A percentile compares a stretch with the other conserved stretches of the same genome.
Evolutionary conservation across 805 yeast species (phyloP).

Genomic region (Lipomyces chichibuensis): DNA sequence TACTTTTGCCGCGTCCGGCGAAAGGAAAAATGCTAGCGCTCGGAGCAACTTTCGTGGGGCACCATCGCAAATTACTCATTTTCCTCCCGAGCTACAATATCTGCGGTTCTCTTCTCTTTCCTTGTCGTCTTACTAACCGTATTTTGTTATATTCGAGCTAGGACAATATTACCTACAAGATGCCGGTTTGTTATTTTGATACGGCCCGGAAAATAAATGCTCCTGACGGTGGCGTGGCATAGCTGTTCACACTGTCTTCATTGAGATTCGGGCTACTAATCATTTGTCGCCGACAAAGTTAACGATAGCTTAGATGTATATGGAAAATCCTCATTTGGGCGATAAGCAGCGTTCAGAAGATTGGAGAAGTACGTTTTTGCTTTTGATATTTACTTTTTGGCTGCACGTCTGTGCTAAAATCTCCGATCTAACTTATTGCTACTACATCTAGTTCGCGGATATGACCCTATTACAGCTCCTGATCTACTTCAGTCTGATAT

Average conservation of each 20-base stretch:
- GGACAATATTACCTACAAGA: not conserved
- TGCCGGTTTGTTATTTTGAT: not conserved
- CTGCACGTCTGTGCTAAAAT: too few relatives aligned
- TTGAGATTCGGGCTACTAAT: not conserved
- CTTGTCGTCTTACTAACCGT: not conserved
- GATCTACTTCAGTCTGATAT: constrained; percentile 85
- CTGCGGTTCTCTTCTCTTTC: not conserved
- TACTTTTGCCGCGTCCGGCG: not conserved
- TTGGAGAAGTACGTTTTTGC: constrained; percentile 55
- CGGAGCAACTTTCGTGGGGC: not conserved
- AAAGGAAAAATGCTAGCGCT: not conserved
- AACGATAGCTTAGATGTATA: constrained; percentile 60
- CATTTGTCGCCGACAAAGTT: not conserved
- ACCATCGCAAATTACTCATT: not conserved
- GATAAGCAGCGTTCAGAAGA: constrained; percentile 75
- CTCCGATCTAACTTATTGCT: not conserved
- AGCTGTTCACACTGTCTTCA: not conserved
- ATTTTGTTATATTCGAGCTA: not conserved
- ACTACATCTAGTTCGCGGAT: constrained; percentile 59
- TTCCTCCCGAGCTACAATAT: not conserved
- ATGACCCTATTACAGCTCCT: constrained; percentile 95
- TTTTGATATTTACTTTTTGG: not conserved
- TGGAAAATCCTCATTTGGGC: constrained; percentile 80
- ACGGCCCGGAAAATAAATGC: not conserved
- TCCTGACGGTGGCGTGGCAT: not conserved